These are phyloP conservation scores for Sordaria brevicollis DNA, from an alignment of 495 filamentous ascomycete genomes.

Conservation along the genomic window DNA sequence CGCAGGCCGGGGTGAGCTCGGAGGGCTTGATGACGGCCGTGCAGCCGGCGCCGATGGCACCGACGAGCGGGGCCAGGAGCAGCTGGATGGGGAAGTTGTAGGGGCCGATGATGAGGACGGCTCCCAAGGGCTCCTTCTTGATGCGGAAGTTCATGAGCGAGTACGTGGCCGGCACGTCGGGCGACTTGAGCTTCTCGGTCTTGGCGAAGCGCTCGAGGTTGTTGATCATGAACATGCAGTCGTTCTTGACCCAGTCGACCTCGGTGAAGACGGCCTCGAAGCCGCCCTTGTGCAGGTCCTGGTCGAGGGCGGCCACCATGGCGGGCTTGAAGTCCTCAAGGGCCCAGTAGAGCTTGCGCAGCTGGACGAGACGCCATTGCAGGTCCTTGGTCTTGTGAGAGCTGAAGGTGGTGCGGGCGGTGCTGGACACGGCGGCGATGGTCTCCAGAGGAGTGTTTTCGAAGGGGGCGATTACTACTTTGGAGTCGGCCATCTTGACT, in stretches of 20 bases:
- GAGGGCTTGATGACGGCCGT: constrained; percentile 84
- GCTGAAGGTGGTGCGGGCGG: constrained; percentile 53
- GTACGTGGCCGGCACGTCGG: constrained; percentile 58
- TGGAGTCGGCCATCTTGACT: constrained; percentile 20
- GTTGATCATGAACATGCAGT: constrained; percentile 64
- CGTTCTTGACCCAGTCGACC: constrained; percentile 60
- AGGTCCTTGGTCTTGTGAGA: constrained; percentile 72
- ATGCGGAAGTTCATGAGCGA: constrained; percentile 61
- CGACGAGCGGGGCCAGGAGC: constrained; percentile 65
- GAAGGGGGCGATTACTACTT: constrained; percentile 43
- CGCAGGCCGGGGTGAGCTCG: constrained; percentile 64
- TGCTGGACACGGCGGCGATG: constrained; percentile 50
- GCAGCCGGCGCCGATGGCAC: constrained; percentile 86
- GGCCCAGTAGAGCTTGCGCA: constrained; percentile 90
- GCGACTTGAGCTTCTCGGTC: constrained; percentile 54
- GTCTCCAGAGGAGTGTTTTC: constrained; percentile 55
- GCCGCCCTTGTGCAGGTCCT: constrained; percentile 62
- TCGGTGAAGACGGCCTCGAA: constrained; percentile 67
- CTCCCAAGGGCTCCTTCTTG: constrained; percentile 80
- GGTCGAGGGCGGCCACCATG: constrained; percentile 56
- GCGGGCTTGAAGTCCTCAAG: constrained; percentile 64
- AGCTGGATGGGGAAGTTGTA: constrained; percentile 91
- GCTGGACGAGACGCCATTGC: constrained; percentile 71
- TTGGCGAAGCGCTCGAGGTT: constrained; percentile 73
- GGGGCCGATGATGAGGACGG: constrained; percentile 76